Base-by-base conservation (phyloP, 306 rosid genomes). In the Dryas alaskensis region DNA sequence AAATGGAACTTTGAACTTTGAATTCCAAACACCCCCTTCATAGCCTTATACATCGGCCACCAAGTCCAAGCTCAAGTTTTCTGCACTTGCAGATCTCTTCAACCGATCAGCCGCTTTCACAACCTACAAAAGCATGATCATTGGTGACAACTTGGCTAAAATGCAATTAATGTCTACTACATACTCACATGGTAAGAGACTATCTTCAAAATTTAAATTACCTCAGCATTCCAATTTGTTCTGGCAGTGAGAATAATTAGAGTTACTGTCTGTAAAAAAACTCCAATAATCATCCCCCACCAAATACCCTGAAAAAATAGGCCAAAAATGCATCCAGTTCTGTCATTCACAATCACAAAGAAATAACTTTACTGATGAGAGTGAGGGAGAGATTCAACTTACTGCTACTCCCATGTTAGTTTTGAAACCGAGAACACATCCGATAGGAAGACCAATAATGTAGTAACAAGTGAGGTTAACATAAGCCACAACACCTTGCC, bases 221-320 rank as follows among this genome's bases (percentile, higher is more conserved):
- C 96, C 92, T 90, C 91, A 8, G 73, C 72, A 59, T 80, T 46
- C 92, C 96, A 90, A 45, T 90, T 80, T 65, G 96, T 86, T 76
- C 88, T 84, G 5, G 81, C 88, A 6, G 93, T 88, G 10, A 90
- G 72, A 68, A 90, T 53, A 55, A 88, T 78, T 31, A 86, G 89
- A 67, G 87, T 65, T 4, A 47, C 0, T 79, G 96, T 90, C 74
- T 90, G 96, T 73, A 86, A n/a, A 71, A 86, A 65, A 77, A 90
- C 93, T 74, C 91, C 96, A 78, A 86, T 71, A 70, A 90, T 79
- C 93, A 88, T 84, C 2, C 92, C 92, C 95, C 95, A 89, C 91
- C 91, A 88, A 12, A 88, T 90, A 5, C 91, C 96, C 92, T 87
- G 73, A 47, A 67, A 67, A 69, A 3, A 12, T 2, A 47, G 13